A percentile compares a stretch with the other conserved stretches of the same genome.
Conservation (phyloP, 2,329 filamentous ascomycete species). For the Pyrenophora teres region DNA sequence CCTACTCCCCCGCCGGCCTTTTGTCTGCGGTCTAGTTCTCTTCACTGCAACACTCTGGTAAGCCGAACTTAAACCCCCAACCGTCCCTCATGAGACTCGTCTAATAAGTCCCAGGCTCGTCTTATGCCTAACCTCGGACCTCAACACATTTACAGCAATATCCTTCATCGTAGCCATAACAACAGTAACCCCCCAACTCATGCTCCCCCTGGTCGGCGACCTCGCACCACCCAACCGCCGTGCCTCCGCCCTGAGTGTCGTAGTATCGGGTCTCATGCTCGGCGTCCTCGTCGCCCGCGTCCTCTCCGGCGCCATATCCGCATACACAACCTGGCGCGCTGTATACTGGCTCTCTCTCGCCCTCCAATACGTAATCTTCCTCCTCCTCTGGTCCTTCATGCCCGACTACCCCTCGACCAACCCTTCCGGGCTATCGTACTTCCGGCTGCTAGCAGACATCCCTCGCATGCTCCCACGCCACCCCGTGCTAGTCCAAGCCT, state of each 20-base stretch:
- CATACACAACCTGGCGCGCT: constrained; percentile 74
- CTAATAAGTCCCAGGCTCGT: no score
- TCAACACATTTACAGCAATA: constrained; percentile 68
- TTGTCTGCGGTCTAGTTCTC: constrained; percentile 69
- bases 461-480: constrained; percentile 66
- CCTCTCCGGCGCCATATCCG: constrained; percentile 73
- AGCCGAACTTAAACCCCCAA: no score
- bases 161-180: constrained; percentile 77
- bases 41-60: constrained; percentile 71
- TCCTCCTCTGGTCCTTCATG: constrained; percentile 72
- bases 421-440: constrained; percentile 66
- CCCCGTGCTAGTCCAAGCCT: constrained; percentile 71
- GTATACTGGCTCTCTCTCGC: constrained; percentile 80
- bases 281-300: constrained; percentile 78
- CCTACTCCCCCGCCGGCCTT: constrained; percentile 66
- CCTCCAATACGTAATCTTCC: constrained; percentile 69
- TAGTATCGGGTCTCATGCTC: constrained; percentile 74
- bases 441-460: constrained; percentile 68
- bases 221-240: constrained; percentile 71
- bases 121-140: constrained; percentile 69
- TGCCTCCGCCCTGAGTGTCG: constrained; percentile 72
- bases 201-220: constrained; percentile 81
- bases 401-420: constrained; percentile 81
- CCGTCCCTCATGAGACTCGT: no score
- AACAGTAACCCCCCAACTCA: constrained; percentile 74